A percentile compares a stretch with the other conserved stretches of the same genome.
These are phyloP conservation scores for Leishmania gerbilli DNA, from an alignment of 208 protist species.

Conservation along the genomic window DNA sequence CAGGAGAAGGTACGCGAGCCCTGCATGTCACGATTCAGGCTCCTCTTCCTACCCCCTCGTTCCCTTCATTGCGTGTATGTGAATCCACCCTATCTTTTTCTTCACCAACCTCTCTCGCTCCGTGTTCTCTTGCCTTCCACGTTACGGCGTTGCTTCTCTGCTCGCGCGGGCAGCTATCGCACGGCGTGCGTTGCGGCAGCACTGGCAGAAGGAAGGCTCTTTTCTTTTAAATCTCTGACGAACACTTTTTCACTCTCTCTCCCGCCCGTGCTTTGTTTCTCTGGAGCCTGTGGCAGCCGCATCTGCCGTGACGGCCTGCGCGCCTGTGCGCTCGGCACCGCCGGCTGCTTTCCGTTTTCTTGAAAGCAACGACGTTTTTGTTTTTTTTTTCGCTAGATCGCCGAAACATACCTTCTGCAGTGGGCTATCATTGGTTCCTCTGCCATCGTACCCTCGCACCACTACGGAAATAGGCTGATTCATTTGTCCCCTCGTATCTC, in stretches of 20 bases:
- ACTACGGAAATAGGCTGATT: not conserved
- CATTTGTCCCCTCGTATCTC: not conserved
- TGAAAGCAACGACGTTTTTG: not conserved
- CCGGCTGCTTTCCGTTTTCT: not conserved
- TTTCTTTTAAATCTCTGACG: not conserved
- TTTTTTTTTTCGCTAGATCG: not conserved
- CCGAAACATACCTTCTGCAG: not conserved
- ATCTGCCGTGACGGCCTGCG: not conserved
- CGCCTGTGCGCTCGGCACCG: not conserved
- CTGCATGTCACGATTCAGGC: not conserved
- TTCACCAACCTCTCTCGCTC: not conserved
- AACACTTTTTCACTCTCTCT: not conserved
- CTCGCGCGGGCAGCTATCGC: not conserved
- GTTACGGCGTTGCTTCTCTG: not conserved
- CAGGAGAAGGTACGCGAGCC: not conserved
- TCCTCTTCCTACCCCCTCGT: not conserved
- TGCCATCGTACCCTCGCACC: not conserved
- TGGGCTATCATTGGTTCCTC: not conserved
- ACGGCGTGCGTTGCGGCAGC: not conserved
- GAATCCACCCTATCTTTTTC: not conserved
- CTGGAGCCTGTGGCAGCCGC: not conserved
- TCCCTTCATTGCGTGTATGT: not conserved
- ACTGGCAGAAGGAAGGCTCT: not conserved
- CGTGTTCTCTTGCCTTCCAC: not conserved
- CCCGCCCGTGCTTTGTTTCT: not conserved